Percentiles rank a stretch among this genome's conserved stretches.
Evolutionary conservation across 2,329 filamentous ascomycete species (phyloP).

Genomic region (Venturia pyrina): DNA sequence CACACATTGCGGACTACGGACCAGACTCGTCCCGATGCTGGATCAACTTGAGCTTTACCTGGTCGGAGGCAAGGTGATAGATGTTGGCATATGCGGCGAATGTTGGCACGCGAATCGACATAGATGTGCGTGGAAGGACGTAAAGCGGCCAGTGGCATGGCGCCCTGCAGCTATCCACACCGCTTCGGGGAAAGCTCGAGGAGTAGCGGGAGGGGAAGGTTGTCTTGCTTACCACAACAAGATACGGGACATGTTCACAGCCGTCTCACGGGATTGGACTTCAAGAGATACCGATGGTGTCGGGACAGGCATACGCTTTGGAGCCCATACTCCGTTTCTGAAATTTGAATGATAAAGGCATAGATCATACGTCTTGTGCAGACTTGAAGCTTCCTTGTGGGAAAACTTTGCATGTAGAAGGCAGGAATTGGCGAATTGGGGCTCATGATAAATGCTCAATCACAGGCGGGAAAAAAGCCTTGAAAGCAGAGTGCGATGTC

Average conservation of each 20-base stretch:
- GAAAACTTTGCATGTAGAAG: too few relatives aligned
- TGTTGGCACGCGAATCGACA: conserved; percentile 32
- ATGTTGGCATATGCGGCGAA: conserved; percentile 35
- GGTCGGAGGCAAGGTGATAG: conserved; percentile 21
- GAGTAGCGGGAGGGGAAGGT: neutral
- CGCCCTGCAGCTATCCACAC: neutral
- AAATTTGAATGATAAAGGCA: conserved; percentile 6
- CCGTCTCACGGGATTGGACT: conserved; percentile 26
- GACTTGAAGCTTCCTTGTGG: too few relatives aligned
- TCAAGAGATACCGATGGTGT: conserved; percentile 5
- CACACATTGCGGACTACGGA: conserved; percentile 60
- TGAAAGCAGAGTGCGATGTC: too few relatives aligned
- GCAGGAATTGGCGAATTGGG: too few relatives aligned
- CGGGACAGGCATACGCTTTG: conserved; percentile 2
- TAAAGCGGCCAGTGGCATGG: conserved; percentile 37
- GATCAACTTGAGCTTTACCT: conserved; percentile 47
- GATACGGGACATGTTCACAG: conserved; percentile 30
- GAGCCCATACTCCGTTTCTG: conserved; percentile 7
- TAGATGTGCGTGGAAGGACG: conserved; percentile 33
- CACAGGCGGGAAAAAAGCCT: too few relatives aligned
- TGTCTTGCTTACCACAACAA: conserved; percentile 24
- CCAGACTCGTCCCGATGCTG: conserved; percentile 54
- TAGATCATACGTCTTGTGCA: too few relatives aligned
- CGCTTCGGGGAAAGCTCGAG: neutral
- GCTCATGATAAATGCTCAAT: too few relatives aligned